Percentiles rank a stretch among this genome's conserved stretches.
phyloP scores from a whole-genome alignment of 768 basidiomycete genomes.

The Psilocybe azurescens region DNA sequence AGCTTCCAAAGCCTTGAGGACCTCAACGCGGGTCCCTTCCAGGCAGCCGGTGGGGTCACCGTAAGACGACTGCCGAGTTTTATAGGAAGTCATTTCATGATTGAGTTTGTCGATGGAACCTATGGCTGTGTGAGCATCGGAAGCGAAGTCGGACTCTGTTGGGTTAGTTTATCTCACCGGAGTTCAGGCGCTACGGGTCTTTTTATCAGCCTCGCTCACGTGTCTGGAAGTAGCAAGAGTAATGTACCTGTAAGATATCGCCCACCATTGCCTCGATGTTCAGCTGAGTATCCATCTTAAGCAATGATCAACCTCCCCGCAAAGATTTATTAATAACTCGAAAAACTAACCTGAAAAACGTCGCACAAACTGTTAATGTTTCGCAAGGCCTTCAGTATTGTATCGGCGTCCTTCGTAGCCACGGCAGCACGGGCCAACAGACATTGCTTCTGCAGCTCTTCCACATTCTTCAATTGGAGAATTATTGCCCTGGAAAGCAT shows the following conservation, averaged over 20 bases:
- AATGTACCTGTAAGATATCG: slow-evolving; percentile 7
- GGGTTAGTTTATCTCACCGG: too few species aligned
- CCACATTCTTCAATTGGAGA: slow-evolving; percentile 2
- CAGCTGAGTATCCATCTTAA: slow-evolving; percentile 12
- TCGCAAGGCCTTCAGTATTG: slow-evolving; percentile 10
- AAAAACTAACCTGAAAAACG: slow-evolving; percentile 15
- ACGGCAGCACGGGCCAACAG: neutral
- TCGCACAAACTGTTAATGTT: slow-evolving; percentile 15
- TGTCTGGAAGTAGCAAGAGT: too few species aligned
- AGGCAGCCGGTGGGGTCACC: too few species aligned
- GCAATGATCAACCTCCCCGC: neutral
- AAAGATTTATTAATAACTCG: neutral
- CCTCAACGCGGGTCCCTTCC: too few species aligned
- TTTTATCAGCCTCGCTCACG: too few species aligned
- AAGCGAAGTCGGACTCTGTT: too few species aligned
- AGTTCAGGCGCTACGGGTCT: too few species aligned
- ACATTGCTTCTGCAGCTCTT: neutral
- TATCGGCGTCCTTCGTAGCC: slow-evolving; percentile 1
- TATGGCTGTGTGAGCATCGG: too few species aligned
- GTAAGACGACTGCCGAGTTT: too few species aligned
- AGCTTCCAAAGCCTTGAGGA: too few species aligned
- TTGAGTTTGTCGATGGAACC: too few species aligned
- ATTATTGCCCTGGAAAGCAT: neutral
- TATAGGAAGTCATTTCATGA: too few species aligned
- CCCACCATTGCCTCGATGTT: slow-evolving; percentile 1